Base-by-base conservation (phyloP, 345 rosid species). In the Aquilaria sinensis region DNA sequence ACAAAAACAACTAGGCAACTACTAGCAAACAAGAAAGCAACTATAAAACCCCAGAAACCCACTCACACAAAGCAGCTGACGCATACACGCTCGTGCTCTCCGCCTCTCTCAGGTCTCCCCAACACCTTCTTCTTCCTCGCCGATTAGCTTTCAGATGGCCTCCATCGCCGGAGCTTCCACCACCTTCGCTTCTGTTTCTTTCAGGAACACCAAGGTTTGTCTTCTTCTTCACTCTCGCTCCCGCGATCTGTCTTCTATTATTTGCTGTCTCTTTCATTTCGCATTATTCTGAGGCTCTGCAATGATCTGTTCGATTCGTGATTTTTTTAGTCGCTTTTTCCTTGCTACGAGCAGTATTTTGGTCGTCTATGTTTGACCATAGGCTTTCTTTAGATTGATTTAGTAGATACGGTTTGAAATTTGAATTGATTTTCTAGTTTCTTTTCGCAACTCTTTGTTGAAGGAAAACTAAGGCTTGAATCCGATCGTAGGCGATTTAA, bases 111-210 rank as follows among this genome's bases (percentile, higher is more conserved):
- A 64, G 57, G 61, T 71, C 72, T 63, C 56, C 66, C 51, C 31
- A 37, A 2, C 13, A 48, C 56, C 15, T 51, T 45, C 31, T 55
- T 15, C 29, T 41, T 6, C 53, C 13, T 6, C 3, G 23, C 45
- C 45, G 47, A 31, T n/a, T 51, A 8, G 7, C 6, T n/a, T 31
- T 63, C 23, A 61, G 66, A 81, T 81, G 85, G 82, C 82, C 58
- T 73, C 82, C 10, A 8, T 66, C 45, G 64, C 78, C 0, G 76
- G 67, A 31, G 30, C 65, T 69, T 75, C 80, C 9, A 41, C 67
- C 29, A 62, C 69, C 58, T 31, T 67, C 29, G 45, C 71, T 29
- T 63, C 72, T 11, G 14, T 71, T 14, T 71, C 82, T 29, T 66
- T 75, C 56, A 74, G 37, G 66, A 74, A 31, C 10, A 37, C 56